Conservation (phyloP, 139 green algal genomes). For the Chlorella sorokiniana region DNA sequence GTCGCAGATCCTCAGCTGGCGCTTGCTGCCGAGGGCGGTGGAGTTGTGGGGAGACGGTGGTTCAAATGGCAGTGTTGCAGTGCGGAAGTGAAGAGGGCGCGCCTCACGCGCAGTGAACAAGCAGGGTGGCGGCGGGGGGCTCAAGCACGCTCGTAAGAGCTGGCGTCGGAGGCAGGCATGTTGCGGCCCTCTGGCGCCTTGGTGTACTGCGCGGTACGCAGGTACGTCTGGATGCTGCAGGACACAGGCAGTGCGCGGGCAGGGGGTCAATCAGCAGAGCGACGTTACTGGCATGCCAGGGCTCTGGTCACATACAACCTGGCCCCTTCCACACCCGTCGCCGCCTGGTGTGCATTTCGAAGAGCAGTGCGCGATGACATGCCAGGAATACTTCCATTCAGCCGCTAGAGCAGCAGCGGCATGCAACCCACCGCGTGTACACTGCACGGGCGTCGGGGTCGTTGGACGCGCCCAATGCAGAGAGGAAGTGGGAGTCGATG, state of each 20-base stretch:
- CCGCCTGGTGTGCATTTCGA: no score
- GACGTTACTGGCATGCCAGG: not conserved
- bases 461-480: constrained; percentile 39
- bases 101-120: no score
- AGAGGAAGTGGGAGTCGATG: constrained; percentile 57
- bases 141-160: constrained; percentile 41
- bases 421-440: constrained; percentile 32
- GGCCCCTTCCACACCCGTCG: no score
- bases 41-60: not conserved
- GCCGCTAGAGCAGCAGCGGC: not conserved
- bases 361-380: no score
- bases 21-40: no score
- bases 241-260: not conserved
- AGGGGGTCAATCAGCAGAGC: not conserved
- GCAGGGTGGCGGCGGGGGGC: not conserved
- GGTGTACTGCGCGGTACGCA: constrained; percentile 37
- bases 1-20: no score
- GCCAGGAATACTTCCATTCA: no score
- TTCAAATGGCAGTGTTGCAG: not conserved
- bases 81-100: no score
- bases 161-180: constrained; percentile 62
- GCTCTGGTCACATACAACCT: no score
- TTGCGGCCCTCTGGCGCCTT: constrained; percentile 56
- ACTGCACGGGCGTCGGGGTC: constrained; percentile 52
- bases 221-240: constrained; percentile 54